Conservation (phyloP, 768 basidiomycete species). For the Lactifluus pinguis region DNA sequence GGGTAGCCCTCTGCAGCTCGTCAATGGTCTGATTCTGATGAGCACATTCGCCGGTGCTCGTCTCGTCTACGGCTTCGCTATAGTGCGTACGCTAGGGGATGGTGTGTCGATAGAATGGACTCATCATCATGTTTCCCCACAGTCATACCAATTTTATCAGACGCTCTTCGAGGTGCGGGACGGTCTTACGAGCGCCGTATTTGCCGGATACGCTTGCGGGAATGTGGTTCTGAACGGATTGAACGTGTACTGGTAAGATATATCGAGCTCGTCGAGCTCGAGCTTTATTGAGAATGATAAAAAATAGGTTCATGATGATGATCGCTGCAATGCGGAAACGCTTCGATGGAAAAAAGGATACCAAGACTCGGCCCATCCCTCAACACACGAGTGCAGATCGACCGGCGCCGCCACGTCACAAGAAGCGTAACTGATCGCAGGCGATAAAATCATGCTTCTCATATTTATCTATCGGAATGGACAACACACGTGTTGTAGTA, state of each 20-base stretch:
- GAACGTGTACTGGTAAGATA: constrained; percentile 65
- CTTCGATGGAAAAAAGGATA: constrained; percentile 29
- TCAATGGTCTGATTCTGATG: constrained; percentile 65
- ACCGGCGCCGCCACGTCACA: background rate
- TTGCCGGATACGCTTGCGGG: constrained; percentile 45
- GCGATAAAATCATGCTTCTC: background rate
- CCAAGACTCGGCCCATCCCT: constrained; percentile 8
- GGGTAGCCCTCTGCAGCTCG: constrained; percentile 53
- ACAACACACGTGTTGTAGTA: too few relatives aligned
- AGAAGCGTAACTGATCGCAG: background rate
- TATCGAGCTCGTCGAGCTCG: background rate
- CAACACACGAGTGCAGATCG: background rate
- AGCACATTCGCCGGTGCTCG: constrained; percentile 60
- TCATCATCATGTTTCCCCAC: background rate
- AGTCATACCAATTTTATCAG: constrained; percentile 62
- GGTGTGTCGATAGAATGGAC: background rate
- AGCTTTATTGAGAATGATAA: background rate
- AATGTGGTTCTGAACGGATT: constrained; percentile 62
- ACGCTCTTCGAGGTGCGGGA: constrained; percentile 48
- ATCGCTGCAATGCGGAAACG: constrained; percentile 54
- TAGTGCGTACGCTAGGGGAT: constrained; percentile 21
- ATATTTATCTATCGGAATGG: too few relatives aligned
- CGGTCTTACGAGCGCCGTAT: constrained; percentile 37
- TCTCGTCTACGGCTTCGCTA: constrained; percentile 58
- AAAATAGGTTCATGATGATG: constrained; percentile 65